Percentiles rank a stretch among this genome's conserved stretches.
These are phyloP conservation scores for Fomitiporia mediterranea DNA, from an alignment of 1,284 basidiomycete genomes.

Conservation along the genomic window DNA sequence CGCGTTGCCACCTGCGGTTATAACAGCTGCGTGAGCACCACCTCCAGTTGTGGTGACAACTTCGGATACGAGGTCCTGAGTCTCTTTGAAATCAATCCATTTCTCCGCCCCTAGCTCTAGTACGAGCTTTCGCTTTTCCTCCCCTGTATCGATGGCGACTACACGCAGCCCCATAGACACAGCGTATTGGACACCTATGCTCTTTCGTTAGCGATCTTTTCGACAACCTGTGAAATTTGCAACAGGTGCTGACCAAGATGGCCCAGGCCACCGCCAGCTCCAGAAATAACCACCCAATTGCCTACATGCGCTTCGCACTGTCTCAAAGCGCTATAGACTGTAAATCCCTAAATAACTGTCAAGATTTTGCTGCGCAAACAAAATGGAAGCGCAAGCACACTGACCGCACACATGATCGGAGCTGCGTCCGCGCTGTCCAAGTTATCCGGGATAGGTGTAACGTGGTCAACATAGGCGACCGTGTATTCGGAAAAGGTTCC, in stretches of 20 bases:
- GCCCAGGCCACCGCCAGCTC: conserved; percentile 31
- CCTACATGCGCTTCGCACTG: conserved; percentile 37
- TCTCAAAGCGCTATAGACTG: conserved; percentile 46
- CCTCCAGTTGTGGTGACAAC: conserved; percentile 39
- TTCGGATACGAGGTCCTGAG: conserved; percentile 28
- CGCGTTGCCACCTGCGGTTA: conserved; percentile 28
- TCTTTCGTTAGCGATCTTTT: not conserved
- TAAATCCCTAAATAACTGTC: conserved; percentile 27
- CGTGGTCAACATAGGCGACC: conserved; percentile 61
- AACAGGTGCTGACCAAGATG: conserved; percentile 18
- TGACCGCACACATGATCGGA: conserved; percentile 41
- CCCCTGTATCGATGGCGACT: conserved; percentile 44
- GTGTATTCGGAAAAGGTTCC: conserved; percentile 85
- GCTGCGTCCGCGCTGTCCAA: conserved; percentile 47
- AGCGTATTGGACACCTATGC: conserved; percentile 37
- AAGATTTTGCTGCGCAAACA: not conserved
- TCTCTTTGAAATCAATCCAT: conserved; percentile 43
- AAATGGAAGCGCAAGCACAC: conserved; percentile 17
- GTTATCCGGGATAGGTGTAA: conserved; percentile 72
- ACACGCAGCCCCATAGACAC: conserved; percentile 38
- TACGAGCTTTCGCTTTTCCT: conserved; percentile 39
- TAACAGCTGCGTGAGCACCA: conserved; percentile 42
- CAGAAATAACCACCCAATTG: conserved; percentile 43
- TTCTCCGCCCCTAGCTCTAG: conserved; percentile 37
- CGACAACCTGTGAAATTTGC: conserved; percentile 11